Evolutionary conservation across 257 asterid genomes (phyloP).

Genomic region (Solanum medicagineum): DNA sequence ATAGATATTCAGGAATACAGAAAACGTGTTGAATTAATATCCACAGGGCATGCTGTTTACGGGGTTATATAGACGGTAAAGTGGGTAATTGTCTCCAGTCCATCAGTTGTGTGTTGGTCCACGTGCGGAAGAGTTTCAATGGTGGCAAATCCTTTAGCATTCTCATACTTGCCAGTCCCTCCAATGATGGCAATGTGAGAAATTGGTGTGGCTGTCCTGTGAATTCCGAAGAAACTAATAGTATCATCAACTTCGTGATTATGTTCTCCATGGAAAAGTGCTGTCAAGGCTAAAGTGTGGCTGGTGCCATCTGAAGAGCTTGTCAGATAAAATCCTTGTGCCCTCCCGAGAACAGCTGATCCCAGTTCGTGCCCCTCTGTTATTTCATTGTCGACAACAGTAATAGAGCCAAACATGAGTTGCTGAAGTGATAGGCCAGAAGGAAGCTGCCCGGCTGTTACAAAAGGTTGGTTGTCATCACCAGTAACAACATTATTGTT

Average conservation of each 20-base stretch:
- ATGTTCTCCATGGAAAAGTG: constrained; percentile 45
- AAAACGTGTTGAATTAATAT: background rate
- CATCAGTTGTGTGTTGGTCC: constrained; percentile 77
- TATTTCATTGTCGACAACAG: constrained; percentile 75
- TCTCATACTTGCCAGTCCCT: constrained; percentile 71
- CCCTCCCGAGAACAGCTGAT: constrained; percentile 48
- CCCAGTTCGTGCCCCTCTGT: constrained; percentile 82
- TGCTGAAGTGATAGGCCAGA: constrained; percentile 63
- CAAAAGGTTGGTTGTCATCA: constrained; percentile 52
- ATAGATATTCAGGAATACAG: background rate
- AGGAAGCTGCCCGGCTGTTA: constrained; percentile 76
- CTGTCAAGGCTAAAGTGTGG: constrained; percentile 69
- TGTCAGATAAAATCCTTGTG: constrained; percentile 73
- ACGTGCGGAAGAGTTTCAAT: constrained; percentile 69
- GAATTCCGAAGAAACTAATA: constrained; percentile 73
- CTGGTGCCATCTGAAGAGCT: constrained; percentile 85
- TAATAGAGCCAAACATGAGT: constrained; percentile 79
- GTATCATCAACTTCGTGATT: constrained; percentile 47
- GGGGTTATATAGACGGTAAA: constrained; percentile 62
- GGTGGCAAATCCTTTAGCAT: constrained; percentile 64
- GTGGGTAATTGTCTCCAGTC: constrained; percentile 72
- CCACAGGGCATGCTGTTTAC: background rate
- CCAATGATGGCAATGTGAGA: constrained; percentile 71
- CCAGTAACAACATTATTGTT: constrained; percentile 22
- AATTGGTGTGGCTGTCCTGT: constrained; percentile 71